A percentile compares a stretch with the other conserved stretches of the same genome.
phyloP scores from a whole-genome alignment of 2,329 filamentous ascomycete genomes.

The Monosporascus sp. region DNA sequence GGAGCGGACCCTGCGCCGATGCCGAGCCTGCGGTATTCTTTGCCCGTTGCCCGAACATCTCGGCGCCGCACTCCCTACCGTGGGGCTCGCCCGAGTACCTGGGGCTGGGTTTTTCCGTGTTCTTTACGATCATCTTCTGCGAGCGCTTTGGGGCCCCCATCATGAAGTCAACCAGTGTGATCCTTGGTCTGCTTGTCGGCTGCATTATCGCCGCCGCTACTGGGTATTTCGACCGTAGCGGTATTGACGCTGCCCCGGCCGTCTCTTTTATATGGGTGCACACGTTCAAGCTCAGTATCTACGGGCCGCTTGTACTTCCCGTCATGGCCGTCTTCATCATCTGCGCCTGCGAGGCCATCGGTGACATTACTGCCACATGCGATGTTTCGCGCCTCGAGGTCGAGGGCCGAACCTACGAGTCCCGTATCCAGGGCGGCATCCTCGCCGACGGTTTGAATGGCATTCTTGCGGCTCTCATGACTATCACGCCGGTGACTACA shows the following conservation, averaged over 20 bases:
- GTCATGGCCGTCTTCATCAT: constrained; percentile 67
- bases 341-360: constrained; percentile 73
- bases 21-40: constrained; percentile 50
- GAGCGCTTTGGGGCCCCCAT: constrained; percentile 78
- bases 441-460: constrained; percentile 74
- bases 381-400: constrained; percentile 75
- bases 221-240: constrained; percentile 71
- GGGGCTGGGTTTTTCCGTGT: constrained; percentile 74
- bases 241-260: constrained; percentile 65
- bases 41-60: constrained; percentile 59
- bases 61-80: constrained; percentile 64
- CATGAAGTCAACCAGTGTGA: constrained; percentile 76
- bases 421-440: constrained; percentile 72
- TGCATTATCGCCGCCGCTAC: constrained; percentile 74
- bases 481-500: constrained; percentile 73
- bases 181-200: constrained; percentile 68
- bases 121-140: constrained; percentile 72
- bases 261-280: constrained; percentile 75
- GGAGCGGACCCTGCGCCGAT: constrained; percentile 54
- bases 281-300: constrained; percentile 67
- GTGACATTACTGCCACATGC: constrained; percentile 75
- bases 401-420: constrained; percentile 66
- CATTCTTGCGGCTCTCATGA: constrained; percentile 68
- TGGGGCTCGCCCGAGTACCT: constrained; percentile 79
- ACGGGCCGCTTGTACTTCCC: constrained; percentile 69